phyloP scores from a whole-genome alignment of 192 early-diverging fungal genomes.

The Dissophora globulifera region DNA sequence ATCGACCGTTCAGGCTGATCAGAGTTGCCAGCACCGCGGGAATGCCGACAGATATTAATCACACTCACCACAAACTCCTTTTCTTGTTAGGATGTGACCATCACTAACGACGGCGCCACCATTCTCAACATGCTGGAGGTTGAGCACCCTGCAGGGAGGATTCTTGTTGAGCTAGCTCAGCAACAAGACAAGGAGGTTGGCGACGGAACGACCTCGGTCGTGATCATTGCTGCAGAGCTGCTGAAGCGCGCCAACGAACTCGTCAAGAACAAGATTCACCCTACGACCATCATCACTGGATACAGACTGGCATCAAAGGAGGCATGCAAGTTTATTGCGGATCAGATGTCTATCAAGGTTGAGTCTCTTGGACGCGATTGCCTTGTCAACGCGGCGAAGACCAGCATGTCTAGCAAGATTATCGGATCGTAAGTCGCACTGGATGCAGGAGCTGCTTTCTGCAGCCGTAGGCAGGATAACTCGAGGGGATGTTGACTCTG shows the following conservation, averaged over 20 bases:
- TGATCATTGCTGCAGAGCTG: slow-evolving; percentile 98
- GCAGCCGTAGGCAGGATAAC: no score
- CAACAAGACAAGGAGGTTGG: slow-evolving; percentile 99
- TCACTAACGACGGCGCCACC: slow-evolving; percentile 99
- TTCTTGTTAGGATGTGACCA: slow-evolving; percentile 88
- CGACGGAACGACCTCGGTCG: slow-evolving; percentile 99
- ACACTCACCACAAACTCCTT: no score
- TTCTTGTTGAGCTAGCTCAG: slow-evolving; percentile 97
- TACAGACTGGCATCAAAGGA: slow-evolving; percentile 97
- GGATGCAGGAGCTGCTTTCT: no score
- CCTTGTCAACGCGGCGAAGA: slow-evolving; percentile 97
- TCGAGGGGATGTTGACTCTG: no score
- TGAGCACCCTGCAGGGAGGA: slow-evolving; percentile 96
- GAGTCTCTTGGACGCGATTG: slow-evolving; percentile 94
- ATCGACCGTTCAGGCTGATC: no score
- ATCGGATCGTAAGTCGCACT: slow-evolving; percentile 83
- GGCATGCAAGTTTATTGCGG: slow-evolving; percentile 97
- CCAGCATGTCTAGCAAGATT: slow-evolving; percentile 97
- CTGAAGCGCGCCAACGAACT: slow-evolving; percentile 96
- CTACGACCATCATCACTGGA: slow-evolving; percentile 97
- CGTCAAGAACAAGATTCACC: slow-evolving; percentile 99
- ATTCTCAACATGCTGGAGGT: slow-evolving; percentile 98
- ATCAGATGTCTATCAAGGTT: slow-evolving; percentile 95
- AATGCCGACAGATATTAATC: no score
- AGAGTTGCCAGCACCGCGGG: no score